Conservation (phyloP, 2,329 filamentous ascomycete genomes). For the Aspergillus luchuensis region DNA sequence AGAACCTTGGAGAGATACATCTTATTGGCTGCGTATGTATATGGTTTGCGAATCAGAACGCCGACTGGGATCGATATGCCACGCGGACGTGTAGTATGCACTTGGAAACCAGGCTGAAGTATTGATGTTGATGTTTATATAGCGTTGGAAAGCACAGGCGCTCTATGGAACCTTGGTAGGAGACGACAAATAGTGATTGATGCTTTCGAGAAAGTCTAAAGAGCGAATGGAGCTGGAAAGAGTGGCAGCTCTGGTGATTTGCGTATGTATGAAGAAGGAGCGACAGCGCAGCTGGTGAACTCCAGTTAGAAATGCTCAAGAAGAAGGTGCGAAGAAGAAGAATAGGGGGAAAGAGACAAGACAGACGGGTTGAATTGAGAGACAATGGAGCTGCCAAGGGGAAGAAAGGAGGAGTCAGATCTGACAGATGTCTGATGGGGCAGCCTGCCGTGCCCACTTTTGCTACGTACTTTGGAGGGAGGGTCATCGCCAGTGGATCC, state of each 20-base stretch:
- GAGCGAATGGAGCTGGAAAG: conserved; percentile 39
- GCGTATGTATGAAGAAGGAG: too few relatives aligned
- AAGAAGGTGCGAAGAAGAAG: conserved; percentile 23
- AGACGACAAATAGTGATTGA: background rate
- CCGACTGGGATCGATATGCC: background rate
- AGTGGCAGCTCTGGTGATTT: conserved; percentile 35
- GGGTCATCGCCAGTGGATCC: background rate
- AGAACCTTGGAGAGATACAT: conserved; percentile 42
- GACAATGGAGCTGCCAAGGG: background rate
- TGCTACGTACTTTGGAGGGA: background rate
- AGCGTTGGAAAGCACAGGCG: background rate
- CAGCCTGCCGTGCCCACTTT: background rate
- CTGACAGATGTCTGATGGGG: background rate
- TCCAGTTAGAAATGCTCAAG: conserved; percentile 5
- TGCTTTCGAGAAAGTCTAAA: background rate
- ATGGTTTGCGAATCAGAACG: background rate
- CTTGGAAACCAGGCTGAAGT: background rate
- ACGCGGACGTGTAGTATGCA: background rate
- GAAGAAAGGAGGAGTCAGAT: background rate
- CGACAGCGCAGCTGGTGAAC: too few relatives aligned
- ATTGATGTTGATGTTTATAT: background rate
- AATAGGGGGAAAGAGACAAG: background rate
- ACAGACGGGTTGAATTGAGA: background rate
- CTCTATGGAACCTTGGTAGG: background rate
- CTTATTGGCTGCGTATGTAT: conserved; percentile 13